Percentiles rank a stretch among this genome's conserved stretches.
Evolutionary conservation across 805 yeast genomes (phyloP).

Genomic region (Pichia membranifaciens): DNA sequence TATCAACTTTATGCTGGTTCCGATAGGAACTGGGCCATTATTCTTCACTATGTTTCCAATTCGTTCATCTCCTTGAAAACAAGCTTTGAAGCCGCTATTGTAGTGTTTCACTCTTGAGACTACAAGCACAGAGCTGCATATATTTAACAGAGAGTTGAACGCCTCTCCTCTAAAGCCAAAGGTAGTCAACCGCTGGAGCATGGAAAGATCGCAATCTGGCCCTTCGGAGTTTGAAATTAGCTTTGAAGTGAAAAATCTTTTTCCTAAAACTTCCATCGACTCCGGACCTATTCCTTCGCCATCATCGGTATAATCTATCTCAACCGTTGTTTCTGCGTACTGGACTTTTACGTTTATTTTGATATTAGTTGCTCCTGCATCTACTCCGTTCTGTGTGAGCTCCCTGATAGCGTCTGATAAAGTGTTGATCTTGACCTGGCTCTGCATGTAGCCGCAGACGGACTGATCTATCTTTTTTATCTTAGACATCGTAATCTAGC

Average conservation of each 20-base stretch:
- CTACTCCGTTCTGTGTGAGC: conserved; percentile 49
- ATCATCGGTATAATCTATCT: conserved; percentile 51
- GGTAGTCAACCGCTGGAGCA: conserved; percentile 35
- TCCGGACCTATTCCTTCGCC: conserved; percentile 60
- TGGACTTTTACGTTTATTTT: conserved; percentile 19
- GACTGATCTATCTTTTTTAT: conserved; percentile 5
- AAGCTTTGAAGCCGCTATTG: conserved; percentile 26
- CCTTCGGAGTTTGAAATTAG: conserved; percentile 16
- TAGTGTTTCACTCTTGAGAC: conserved; percentile 36
- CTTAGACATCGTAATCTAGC: no score
- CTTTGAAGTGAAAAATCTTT: conserved; percentile 53
- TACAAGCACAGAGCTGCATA: conserved; percentile 40
- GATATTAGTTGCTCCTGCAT: conserved; percentile 42
- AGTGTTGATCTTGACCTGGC: conserved; percentile 32
- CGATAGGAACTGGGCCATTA: conserved; percentile 18
- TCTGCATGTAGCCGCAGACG: conserved; percentile 9
- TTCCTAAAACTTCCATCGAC: conserved; percentile 44
- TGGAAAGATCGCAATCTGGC: conserved; percentile 15
- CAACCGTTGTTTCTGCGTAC: conserved; percentile 22
- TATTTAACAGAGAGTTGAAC: conserved; percentile 44
- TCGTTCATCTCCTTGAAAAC: conserved; percentile 16
- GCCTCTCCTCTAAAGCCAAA: conserved; percentile 78
- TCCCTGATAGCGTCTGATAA: conserved; percentile 42
- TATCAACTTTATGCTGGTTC: conserved; percentile 35
- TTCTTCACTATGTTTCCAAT: conserved; percentile 4